A percentile compares a stretch with the other conserved stretches of the same genome.
phyloP scores from a whole-genome alignment of 805 yeast species.

The Vanderwaltozyma yarrowii region DNA sequence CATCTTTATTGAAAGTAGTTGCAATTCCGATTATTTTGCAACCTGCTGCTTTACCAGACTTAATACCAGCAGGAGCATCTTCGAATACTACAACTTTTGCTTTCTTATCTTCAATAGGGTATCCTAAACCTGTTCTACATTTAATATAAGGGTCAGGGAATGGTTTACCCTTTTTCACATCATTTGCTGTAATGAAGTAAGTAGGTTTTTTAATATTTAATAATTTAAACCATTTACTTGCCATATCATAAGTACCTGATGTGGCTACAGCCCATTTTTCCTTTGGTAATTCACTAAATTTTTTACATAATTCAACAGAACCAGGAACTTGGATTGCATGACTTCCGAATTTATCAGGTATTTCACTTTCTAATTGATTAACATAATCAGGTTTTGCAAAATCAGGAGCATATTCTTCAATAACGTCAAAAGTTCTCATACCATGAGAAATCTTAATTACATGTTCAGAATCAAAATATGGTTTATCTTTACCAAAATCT shows the following conservation, averaged over 20 bases:
- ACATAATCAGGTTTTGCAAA: conserved; percentile 58
- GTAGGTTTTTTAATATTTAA: conserved; percentile 54
- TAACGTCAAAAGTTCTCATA: conserved; percentile 70
- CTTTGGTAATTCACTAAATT: conserved; percentile 40
- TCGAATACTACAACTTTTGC: conserved; percentile 60
- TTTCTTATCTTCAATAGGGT: conserved; percentile 28
- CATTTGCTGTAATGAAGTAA: conserved; percentile 73
- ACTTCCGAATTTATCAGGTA: conserved; percentile 64
- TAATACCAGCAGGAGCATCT: conserved; percentile 83
- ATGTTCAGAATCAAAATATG: conserved; percentile 58
- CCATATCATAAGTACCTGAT: conserved; percentile 69
- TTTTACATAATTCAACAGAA: conserved; percentile 50
- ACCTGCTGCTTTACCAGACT: conserved; percentile 77
- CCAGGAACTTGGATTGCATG: conserved; percentile 71
- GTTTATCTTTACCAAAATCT: conserved; percentile 55
- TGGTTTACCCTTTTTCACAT: conserved; percentile 74
- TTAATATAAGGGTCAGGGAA: conserved; percentile 71
- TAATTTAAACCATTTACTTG: conserved; percentile 67
- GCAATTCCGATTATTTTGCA: conserved; percentile 78
- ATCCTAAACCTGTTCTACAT: conserved; percentile 37
- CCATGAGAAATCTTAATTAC: conserved; percentile 74
- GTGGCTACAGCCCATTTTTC: conserved; percentile 83
- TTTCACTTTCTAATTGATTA: conserved; percentile 55
- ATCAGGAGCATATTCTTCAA: conserved; percentile 65
- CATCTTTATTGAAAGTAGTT: conserved; percentile 62